Percentiles rank a stretch among this genome's conserved stretches.
Evolutionary conservation across 495 filamentous ascomycete species (phyloP).

Genomic region (Entonaema liquescens): DNA sequence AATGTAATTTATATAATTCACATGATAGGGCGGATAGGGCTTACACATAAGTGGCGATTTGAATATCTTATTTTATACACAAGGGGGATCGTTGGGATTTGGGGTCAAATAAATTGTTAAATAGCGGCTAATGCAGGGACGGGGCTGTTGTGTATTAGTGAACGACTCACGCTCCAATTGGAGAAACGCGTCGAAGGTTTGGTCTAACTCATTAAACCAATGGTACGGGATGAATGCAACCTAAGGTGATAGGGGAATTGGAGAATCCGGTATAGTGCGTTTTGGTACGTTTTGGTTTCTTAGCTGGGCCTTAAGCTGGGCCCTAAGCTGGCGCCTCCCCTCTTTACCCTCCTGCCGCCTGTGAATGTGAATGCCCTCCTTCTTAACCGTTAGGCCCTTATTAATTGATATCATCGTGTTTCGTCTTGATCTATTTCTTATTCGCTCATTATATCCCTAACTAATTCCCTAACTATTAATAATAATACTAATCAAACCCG

Average conservation of each 20-base stretch:
- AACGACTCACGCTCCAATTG: conserved; percentile 14
- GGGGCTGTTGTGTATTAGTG: conserved; percentile 11
- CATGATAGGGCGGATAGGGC: background rate
- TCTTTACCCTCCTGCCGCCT: conserved; percentile 9
- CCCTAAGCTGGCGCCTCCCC: background rate
- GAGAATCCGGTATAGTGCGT: background rate
- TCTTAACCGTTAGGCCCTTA: conserved; percentile 2
- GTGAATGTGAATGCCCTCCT: conserved; percentile 38
- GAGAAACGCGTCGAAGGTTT: conserved; percentile 23
- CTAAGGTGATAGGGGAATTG: conserved; percentile 33
- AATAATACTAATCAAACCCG: background rate
- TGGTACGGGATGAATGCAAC: conserved; percentile 33
- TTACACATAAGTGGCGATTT: background rate
- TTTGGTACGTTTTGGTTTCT: too few species aligned
- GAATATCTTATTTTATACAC: conserved; percentile 11
- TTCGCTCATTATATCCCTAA: conserved; percentile 27
- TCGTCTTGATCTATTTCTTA: conserved; percentile 13
- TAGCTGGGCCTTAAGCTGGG: background rate
- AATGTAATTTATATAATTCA: conserved; percentile 1
- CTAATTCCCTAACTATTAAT: background rate
- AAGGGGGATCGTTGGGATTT: conserved; percentile 8
- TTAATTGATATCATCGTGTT: conserved; percentile 17
- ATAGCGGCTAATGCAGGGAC: conserved; percentile 42
- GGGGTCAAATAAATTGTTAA: conserved; percentile 9
- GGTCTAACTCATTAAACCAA: conserved; percentile 33